These are phyloP conservation scores for Aspergillus sp. DNA, from an alignment of 2,329 filamentous ascomycete genomes.

Conservation along the genomic window DNA sequence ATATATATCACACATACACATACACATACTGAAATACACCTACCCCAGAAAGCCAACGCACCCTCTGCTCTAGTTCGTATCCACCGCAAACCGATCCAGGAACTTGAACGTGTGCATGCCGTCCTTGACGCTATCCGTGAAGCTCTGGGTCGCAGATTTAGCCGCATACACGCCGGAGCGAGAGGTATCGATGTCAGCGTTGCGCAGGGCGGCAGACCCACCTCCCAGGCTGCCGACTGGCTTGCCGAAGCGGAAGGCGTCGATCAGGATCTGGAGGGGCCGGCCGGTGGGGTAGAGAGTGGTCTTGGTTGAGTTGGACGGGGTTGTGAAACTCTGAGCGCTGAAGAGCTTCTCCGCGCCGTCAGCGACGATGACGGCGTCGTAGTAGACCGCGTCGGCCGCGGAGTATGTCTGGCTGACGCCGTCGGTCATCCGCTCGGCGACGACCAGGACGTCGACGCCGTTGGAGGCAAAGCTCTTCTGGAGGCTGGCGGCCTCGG, in stretches of 20 bases:
- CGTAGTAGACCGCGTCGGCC: conserved; percentile 44
- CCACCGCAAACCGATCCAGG: conserved; percentile 52
- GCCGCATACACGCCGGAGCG: conserved; percentile 29
- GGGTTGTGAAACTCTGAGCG: conserved; percentile 12
- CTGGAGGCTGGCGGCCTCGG: conserved; percentile 44
- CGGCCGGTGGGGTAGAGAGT: conserved; percentile 56
- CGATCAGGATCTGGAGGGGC: conserved; percentile 53
- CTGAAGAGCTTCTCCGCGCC: conserved; percentile 47
- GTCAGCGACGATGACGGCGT: conserved; percentile 47
- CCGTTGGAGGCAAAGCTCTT: conserved; percentile 31
- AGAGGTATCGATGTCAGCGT: conserved; percentile 35
- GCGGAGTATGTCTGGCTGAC: conserved; percentile 57
- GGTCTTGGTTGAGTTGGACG: conserved; percentile 34
- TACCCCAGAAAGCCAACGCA: too few relatives aligned
- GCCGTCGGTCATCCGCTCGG: conserved; percentile 45
- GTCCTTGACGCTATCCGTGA: conserved; percentile 43
- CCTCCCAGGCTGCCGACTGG: conserved; percentile 53
- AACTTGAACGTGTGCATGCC: conserved; percentile 59
- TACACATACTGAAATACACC: too few relatives aligned
- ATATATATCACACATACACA: too few relatives aligned
- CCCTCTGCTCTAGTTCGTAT: conserved; percentile 29
- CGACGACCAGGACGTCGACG: conserved; percentile 52
- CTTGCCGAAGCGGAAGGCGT: conserved; percentile 61
- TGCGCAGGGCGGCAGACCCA: conserved; percentile 29
- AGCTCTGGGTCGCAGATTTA: conserved; percentile 20